Conservation (phyloP, 2,329 filamentous ascomycete genomes). For the Blastomyces parvus region DNA sequence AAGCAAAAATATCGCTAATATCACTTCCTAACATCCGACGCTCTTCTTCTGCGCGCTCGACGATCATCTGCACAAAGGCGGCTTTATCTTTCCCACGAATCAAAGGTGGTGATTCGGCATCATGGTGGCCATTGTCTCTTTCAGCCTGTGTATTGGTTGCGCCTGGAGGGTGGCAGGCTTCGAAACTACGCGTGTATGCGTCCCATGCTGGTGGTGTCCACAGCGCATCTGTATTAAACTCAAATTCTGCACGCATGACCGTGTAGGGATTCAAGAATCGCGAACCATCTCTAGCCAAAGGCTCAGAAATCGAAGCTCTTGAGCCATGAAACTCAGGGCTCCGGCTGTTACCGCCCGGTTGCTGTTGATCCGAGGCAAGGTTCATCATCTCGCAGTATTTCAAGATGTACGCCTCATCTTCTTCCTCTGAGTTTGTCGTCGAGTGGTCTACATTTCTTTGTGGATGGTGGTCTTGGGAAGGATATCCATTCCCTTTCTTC, state of each 20-base stretch:
- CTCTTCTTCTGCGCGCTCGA: neutral
- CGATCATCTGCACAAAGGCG: slow-evolving; percentile 2
- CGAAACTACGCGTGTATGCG: neutral
- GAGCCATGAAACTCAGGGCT: neutral
- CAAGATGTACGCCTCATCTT: neutral
- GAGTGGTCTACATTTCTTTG: neutral
- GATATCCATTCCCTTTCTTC: slow-evolving; percentile 1
- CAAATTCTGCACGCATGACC: neutral
- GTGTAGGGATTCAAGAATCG: neutral
- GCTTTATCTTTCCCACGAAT: slow-evolving; percentile 7
- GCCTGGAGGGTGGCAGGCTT: no score
- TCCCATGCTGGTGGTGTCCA: neutral
- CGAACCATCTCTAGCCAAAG: neutral
- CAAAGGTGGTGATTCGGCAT: neutral
- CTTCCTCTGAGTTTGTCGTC: neutral
- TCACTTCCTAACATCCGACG: slow-evolving; percentile 6
- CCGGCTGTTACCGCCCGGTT: neutral
- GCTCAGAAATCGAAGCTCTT: neutral
- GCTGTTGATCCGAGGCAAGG: neutral
- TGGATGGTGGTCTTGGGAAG: neutral
- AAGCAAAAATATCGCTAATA: slow-evolving; percentile 5
- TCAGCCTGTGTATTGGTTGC: neutral
- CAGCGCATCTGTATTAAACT: neutral
- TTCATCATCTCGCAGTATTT: neutral
- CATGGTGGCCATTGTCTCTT: neutral